Base-by-base conservation (phyloP, 768 basidiomycete genomes). In the Lactarius trivialis region DNA sequence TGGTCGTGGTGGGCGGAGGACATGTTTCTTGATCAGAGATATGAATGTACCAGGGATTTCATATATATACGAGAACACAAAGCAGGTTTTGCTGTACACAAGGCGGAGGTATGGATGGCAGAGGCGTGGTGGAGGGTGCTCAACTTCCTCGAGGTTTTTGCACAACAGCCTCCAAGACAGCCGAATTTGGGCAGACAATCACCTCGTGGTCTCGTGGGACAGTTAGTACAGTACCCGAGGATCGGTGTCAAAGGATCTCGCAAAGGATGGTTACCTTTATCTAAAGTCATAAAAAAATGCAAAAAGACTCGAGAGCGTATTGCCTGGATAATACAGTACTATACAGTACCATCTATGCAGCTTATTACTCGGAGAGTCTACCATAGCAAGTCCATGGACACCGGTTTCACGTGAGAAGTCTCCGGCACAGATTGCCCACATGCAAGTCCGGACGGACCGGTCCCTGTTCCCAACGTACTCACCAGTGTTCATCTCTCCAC, bases 201-300 rank as follows among this genome's bases (percentile, higher is more conserved):
- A 53, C 62, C 62, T 63, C 62, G 61, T 63, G 61, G 61, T 56
- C 3, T 39, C 14, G 21, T 49, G 28, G 33, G 51, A 52, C 28
- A 55, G 32, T 53, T n/a, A n/a, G n/a, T n/a, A n/a, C n/a, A n/a
- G n/a, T n/a, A n/a, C n/a, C n/a, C n/a, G n/a, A n/a, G n/a, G n/a
- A n/a, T n/a, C n/a, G n/a, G n/a, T n/a, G n/a, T n/a, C n/a, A n/a
- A n/a, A n/a, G n/a, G n/a, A n/a, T n/a, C n/a, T n/a, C n/a, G n/a
- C n/a, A n/a, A n/a, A 39, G 55, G 33, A 19, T 21, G 26, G 48
- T n/a, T 12, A 11, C 32, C 9, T 5, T 28, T 32, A 7, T 17
- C 9, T 30, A 28, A 28, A 15, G 21, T 51, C 50, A 17, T 17
- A 14, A 24, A 6, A 14, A 14, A 24, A 21, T 24, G 45, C 12